These are phyloP conservation scores for Verbascum thapsus DNA, from an alignment of 257 asterid species.

Conservation along the genomic window DNA sequence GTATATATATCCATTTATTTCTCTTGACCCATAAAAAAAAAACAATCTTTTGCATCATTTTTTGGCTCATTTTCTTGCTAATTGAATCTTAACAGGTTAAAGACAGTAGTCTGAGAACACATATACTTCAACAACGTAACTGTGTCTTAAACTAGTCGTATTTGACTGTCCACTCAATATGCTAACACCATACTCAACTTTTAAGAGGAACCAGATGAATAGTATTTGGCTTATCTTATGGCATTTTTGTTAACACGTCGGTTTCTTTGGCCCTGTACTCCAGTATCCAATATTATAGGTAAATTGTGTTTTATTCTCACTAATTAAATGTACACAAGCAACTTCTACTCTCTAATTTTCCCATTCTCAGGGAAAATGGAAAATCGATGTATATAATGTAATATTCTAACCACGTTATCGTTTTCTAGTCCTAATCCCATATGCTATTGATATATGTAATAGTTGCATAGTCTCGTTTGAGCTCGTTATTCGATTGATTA, in stretches of 20 bases:
- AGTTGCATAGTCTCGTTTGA: neutral
- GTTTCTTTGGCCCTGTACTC: conserved; percentile 32
- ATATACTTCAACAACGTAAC: conserved; percentile 61
- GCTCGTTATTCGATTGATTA: too few species aligned
- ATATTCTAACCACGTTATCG: conserved; percentile 35
- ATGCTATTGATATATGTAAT: neutral
- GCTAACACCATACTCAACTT: conserved; percentile 53
- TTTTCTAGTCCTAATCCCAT: conserved; percentile 16
- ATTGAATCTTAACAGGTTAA: conserved; percentile 55
- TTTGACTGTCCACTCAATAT: conserved; percentile 40
- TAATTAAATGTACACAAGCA: conserved; percentile 50
- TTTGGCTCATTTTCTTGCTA: neutral
- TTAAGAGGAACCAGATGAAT: conserved; percentile 35
- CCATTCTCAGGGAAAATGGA: conserved; percentile 36
- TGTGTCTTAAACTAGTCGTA: conserved; percentile 58
- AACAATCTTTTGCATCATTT: neutral
- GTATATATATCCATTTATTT: conserved; percentile 35
- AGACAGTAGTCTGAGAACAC: conserved; percentile 81
- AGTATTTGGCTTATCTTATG: conserved; percentile 43
- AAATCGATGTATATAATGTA: conserved; percentile 55
- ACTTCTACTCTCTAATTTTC: neutral
- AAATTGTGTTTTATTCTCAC: conserved; percentile 38
- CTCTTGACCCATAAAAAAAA: too few species aligned
- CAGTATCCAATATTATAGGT: conserved; percentile 49
- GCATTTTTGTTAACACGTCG: conserved; percentile 38